Conservation (phyloP, 768 basidiomycete genomes). For the Mycena filopes region DNA sequence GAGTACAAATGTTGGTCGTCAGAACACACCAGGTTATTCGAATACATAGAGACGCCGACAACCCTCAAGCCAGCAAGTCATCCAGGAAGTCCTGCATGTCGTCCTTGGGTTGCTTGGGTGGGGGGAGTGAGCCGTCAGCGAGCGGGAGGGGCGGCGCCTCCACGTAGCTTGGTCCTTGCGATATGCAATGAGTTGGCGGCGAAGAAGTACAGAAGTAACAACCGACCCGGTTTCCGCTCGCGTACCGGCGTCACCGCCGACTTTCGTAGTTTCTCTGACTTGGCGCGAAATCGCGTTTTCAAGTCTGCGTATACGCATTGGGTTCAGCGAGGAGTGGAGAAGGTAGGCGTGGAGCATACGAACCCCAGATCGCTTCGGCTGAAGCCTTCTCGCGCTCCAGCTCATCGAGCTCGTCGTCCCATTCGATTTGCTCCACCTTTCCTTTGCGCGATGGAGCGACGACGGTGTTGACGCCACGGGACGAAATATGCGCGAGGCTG, state of each 20-base stretch:
- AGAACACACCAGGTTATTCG: too few species aligned
- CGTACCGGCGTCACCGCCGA: background rate
- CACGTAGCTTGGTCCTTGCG: slow-evolving; percentile 21
- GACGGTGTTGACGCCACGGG: slow-evolving; percentile 35
- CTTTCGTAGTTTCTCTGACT: slow-evolving; percentile 11
- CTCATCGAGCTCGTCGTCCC: slow-evolving; percentile 9
- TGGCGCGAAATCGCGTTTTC: slow-evolving; percentile 11
- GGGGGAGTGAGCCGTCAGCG: slow-evolving; percentile 38
- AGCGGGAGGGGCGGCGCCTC: slow-evolving; percentile 68
- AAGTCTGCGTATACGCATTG: background rate
- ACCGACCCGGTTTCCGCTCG: background rate
- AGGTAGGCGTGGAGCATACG: background rate
- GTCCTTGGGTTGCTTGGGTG: slow-evolving; percentile 56
- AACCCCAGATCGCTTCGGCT: slow-evolving; percentile 3
- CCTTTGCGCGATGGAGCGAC: slow-evolving; percentile 39
- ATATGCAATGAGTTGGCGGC: too few species aligned
- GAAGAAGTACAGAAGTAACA: background rate
- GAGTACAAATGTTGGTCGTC: too few species aligned
- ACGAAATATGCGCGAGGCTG: slow-evolving; percentile 63
- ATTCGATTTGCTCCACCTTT: slow-evolving; percentile 1
- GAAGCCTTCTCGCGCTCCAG: slow-evolving; percentile 16
- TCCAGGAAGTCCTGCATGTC: slow-evolving; percentile 82
- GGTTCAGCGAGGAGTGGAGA: background rate
- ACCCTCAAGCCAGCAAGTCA: slow-evolving; percentile 64
- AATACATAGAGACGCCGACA: too few species aligned